Evolutionary conservation across 352 stramenopile species (phyloP).

Genomic region (Globisporangium nagaii): DNA sequence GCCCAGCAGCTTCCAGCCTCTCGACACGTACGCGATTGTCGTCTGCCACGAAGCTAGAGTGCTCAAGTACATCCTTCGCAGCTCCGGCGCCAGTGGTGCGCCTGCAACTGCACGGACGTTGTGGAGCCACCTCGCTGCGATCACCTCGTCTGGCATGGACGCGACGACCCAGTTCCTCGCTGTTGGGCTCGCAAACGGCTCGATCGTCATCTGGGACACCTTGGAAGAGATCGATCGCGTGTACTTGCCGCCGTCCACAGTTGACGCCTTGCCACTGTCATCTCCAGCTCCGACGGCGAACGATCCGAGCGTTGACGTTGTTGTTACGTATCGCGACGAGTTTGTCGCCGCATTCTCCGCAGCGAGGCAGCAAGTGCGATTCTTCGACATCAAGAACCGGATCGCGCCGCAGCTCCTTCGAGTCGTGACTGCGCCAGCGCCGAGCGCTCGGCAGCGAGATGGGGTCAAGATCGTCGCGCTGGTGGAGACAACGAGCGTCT

Average conservation of each 20-base stretch:
- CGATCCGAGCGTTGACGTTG: slow-evolving; percentile 3
- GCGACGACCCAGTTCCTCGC: slow-evolving; percentile 41
- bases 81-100: background rate
- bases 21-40: slow-evolving; percentile 23
- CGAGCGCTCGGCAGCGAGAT: background rate
- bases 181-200: slow-evolving; percentile 38
- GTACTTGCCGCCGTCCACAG: slow-evolving; percentile 16
- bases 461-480: slow-evolving; percentile 9
- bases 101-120: slow-evolving; percentile 1
- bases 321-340: slow-evolving; percentile 19
- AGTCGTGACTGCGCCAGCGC: slow-evolving; percentile 18
- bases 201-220: slow-evolving; percentile 47
- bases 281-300: background rate
- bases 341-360: slow-evolving; percentile 34
- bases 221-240: slow-evolving; percentile 35
- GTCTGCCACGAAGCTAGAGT: slow-evolving; percentile 27
- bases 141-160: slow-evolving; percentile 32
- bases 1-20: background rate
- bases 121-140: slow-evolving; percentile 33
- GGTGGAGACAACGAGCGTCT: slow-evolving; percentile 1
- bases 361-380: slow-evolving; percentile 26
- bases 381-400: slow-evolving; percentile 36
- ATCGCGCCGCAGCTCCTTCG: slow-evolving; percentile 21
- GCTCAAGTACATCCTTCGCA: slow-evolving; percentile 25
- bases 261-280: background rate